A percentile compares a stretch with the other conserved stretches of the same genome.
phyloP scores from a whole-genome alignment of 2,329 filamentous ascomycete genomes.

The Aspergillus costaricaensis region DNA sequence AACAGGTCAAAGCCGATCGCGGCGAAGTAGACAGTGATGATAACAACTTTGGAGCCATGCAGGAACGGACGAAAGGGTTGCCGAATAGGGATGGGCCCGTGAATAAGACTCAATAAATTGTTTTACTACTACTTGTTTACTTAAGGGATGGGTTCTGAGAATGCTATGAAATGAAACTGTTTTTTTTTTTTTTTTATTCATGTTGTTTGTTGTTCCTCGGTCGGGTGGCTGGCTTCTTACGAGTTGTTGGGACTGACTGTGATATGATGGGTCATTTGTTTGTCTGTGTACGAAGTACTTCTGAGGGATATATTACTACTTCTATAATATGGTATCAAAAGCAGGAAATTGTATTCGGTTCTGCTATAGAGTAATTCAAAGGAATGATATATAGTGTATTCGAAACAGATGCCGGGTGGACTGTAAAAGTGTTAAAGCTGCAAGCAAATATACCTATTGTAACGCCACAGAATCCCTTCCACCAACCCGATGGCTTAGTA shows the following conservation, averaged over 20 bases:
- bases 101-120: constrained; percentile 21
- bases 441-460: neutral
- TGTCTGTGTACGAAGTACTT: too few relatives aligned
- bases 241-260: too few relatives aligned
- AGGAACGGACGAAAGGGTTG: constrained; percentile 60
- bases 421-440: too few relatives aligned
- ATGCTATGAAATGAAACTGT: too few relatives aligned
- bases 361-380: neutral
- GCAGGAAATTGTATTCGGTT: neutral
- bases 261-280: too few relatives aligned
- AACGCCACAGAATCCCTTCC: constrained; percentile 8
- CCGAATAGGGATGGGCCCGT: constrained; percentile 41
- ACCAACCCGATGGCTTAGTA: neutral
- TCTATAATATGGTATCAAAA: neutral
- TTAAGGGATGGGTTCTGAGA: too few relatives aligned
- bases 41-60: constrained; percentile 52
- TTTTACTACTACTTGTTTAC: too few relatives aligned
- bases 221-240: too few relatives aligned
- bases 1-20: constrained; percentile 62
- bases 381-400: constrained; percentile 5
- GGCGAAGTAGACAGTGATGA: constrained; percentile 43
- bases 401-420: neutral
- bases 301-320: too few relatives aligned
- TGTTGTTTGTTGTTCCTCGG: too few relatives aligned
- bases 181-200: too few relatives aligned